A percentile compares a stretch with the other conserved stretches of the same genome.
Conservation (phyloP, 495 filamentous ascomycete species). For the Xylaria grammica region DNA sequence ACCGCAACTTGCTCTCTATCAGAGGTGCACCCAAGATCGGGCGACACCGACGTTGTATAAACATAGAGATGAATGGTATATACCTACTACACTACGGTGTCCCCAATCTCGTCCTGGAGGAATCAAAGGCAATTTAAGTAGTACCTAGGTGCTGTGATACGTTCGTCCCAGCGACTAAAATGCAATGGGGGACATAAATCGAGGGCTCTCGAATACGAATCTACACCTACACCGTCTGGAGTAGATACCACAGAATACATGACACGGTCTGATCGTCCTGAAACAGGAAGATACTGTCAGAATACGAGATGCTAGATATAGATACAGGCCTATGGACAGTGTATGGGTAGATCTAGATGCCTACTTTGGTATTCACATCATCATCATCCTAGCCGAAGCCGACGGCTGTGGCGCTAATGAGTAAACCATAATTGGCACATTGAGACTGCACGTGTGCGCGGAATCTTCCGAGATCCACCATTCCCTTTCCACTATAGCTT, state of each 20-base stretch:
- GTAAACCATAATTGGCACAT: not conserved
- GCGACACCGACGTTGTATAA: not conserved
- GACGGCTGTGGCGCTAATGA: constrained; percentile 11
- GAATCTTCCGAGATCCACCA: constrained; percentile 5
- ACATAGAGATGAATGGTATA: too few species aligned
- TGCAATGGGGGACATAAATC: too few species aligned
- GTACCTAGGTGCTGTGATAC: not conserved
- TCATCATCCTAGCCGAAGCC: not conserved
- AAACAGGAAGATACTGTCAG: too few species aligned
- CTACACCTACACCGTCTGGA: too few species aligned
- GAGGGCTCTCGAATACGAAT: too few species aligned
- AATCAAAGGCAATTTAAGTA: not conserved
- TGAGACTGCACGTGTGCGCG: not conserved
- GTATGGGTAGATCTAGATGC: too few species aligned
- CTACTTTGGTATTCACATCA: too few species aligned
- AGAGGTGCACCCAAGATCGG: not conserved
- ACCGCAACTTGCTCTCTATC: not conserved
- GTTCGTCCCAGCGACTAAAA: not conserved
- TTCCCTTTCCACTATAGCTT: not conserved
- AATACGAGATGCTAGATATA: too few species aligned
- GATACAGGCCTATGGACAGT: too few species aligned
- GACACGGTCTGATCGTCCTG: too few species aligned
- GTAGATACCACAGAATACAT: too few species aligned
- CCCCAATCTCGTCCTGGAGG: not conserved
- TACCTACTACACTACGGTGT: not conserved